Conservation (phyloP, 805 yeast species). For the Wickerhamiella sergipiensis region DNA sequence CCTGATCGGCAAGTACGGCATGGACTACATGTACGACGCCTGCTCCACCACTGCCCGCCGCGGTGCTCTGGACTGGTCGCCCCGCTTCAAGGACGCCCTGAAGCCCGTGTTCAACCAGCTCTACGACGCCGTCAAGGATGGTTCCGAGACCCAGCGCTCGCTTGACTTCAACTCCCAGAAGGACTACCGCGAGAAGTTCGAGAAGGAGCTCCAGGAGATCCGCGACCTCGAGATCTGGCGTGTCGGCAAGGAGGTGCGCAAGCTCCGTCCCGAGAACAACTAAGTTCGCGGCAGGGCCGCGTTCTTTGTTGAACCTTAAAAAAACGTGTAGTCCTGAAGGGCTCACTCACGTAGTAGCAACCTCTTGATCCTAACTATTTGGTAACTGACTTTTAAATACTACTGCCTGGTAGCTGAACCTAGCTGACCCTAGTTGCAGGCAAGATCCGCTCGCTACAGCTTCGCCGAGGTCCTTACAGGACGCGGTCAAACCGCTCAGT, state of each 20-base stretch:
- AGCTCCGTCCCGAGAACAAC: conserved; percentile 98
- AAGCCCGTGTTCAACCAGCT: conserved; percentile 97
- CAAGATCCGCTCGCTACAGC: too few species aligned
- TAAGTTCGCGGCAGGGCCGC: conserved; percentile 28
- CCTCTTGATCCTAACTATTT: background rate
- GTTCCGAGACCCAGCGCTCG: conserved; percentile 95
- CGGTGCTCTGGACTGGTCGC: conserved; percentile 99
- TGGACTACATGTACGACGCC: conserved; percentile 99
- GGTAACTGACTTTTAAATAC: background rate
- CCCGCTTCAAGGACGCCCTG: conserved; percentile 95
- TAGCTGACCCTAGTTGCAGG: too few species aligned
- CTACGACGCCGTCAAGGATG: conserved; percentile 89
- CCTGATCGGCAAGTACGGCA: conserved; percentile 97
- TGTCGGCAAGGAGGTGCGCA: conserved; percentile 99
- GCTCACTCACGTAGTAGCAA: background rate
- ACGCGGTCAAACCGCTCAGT: conserved; percentile 53
- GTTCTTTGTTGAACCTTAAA: background rate
- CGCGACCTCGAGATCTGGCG: conserved; percentile 99
- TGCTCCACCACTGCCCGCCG: conserved; percentile 99
- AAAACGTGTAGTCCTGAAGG: conserved; percentile 2
- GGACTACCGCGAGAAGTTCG: conserved; percentile 94
- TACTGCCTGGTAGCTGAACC: too few species aligned
- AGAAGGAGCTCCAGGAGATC: conserved; percentile 81
- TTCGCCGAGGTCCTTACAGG: background rate
- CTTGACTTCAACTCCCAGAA: conserved; percentile 96